Conservation (phyloP, 495 filamentous ascomycete species). For the Chaetomidium leptoderma region DNA sequence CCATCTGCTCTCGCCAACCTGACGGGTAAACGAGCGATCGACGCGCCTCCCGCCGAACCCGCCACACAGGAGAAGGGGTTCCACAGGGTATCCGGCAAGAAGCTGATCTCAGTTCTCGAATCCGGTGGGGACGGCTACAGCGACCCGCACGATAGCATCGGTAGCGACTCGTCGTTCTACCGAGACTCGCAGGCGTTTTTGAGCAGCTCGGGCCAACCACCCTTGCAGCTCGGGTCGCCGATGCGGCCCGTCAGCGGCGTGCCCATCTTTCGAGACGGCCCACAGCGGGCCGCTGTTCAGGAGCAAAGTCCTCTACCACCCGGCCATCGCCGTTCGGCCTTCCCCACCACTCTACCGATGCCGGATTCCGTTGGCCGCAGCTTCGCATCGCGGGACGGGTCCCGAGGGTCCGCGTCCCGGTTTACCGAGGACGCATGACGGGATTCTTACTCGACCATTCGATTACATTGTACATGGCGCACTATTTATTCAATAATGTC, state of each 20-base stretch:
- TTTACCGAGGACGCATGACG: slow-evolving; percentile 53
- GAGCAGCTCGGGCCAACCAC: slow-evolving; percentile 29
- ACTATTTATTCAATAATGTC: slow-evolving; percentile 29
- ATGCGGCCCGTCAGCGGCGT: slow-evolving; percentile 47
- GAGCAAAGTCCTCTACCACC: slow-evolving; percentile 40
- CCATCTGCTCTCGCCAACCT: slow-evolving; percentile 52
- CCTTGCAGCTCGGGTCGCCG: slow-evolving; percentile 41
- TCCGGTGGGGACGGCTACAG: slow-evolving; percentile 68
- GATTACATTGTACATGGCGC: slow-evolving; percentile 18
- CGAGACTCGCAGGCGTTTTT: slow-evolving; percentile 46
- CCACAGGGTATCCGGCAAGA: slow-evolving; percentile 61
- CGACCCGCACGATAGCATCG: slow-evolving; percentile 47
- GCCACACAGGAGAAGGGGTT: slow-evolving; percentile 43
- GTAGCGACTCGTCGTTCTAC: slow-evolving; percentile 48
- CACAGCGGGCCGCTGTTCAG: slow-evolving; percentile 41
- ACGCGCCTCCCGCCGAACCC: slow-evolving; percentile 40
- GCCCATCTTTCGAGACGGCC: slow-evolving; percentile 43
- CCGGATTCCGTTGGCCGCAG: slow-evolving; percentile 43
- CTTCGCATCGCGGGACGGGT: slow-evolving; percentile 44
- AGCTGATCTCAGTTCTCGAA: slow-evolving; percentile 65
- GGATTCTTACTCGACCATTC: not conserved
- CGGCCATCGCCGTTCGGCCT: slow-evolving; percentile 20
- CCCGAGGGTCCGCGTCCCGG: slow-evolving; percentile 42
- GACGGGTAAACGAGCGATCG: slow-evolving; percentile 46
- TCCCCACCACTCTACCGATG: slow-evolving; percentile 27